phyloP scores from a whole-genome alignment of 306 rosid species.

The Vigna unguiculata region DNA sequence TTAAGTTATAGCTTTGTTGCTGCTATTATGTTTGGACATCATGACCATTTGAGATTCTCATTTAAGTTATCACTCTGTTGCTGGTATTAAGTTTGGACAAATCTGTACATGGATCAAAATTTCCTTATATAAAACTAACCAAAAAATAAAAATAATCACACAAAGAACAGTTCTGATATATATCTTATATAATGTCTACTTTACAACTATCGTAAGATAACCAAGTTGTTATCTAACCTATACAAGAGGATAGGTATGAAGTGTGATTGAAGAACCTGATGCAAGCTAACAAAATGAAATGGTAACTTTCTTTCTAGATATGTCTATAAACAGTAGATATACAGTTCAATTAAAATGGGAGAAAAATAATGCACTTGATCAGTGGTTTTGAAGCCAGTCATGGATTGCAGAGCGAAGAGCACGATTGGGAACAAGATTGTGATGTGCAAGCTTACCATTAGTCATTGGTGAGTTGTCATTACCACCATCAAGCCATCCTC shows the following conservation, averaged over 20 bases:
- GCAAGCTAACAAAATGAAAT: background rate
- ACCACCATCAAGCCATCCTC: constrained; percentile 94
- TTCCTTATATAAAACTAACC: background rate
- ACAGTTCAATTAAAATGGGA: constrained; percentile 9
- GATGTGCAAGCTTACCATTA: constrained; percentile 67
- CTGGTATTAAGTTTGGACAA: constrained; percentile 1
- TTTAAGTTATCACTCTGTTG: background rate
- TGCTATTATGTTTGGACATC: constrained; percentile 3
- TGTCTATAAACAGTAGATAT: constrained; percentile 40
- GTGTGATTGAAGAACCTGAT: constrained; percentile 13
- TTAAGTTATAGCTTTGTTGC: background rate
- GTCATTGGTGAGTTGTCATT: constrained; percentile 89
- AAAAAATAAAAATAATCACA: constrained; percentile 12
- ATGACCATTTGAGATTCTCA: background rate
- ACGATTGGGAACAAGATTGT: constrained; percentile 77
- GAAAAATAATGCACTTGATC: constrained; percentile 39
- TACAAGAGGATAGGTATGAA: constrained; percentile 24
- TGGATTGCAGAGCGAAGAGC: constrained; percentile 85
- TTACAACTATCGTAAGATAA: constrained; percentile 38
- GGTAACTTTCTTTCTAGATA: constrained; percentile 35
- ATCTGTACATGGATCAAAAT: background rate
- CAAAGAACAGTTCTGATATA: constrained; percentile 14
- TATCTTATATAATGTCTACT: background rate
- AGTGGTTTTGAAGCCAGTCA: constrained; percentile 82
- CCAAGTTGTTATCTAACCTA: constrained; percentile 23